Percentiles rank a stretch among this genome's conserved stretches.
These are phyloP conservation scores for Cinnamomum micranthum DNA, from an alignment of 164 flowering plant genomes.

Conservation along the genomic window DNA sequence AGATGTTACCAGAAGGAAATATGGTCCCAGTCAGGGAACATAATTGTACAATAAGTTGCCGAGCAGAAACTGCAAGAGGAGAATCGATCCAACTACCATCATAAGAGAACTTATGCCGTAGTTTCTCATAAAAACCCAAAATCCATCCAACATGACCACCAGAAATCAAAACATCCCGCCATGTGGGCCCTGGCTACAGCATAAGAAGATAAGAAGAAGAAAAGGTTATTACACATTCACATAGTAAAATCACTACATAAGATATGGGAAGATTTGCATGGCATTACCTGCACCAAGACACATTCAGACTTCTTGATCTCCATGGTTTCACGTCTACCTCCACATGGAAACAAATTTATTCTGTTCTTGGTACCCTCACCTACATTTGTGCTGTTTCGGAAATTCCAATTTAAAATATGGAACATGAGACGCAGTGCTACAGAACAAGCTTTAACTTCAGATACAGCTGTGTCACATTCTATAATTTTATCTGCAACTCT, in stretches of 20 bases:
- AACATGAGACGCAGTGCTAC: conserved; percentile 82
- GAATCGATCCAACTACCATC: conserved; percentile 81
- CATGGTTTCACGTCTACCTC: conserved; percentile 31
- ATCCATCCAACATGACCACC: conserved; percentile 87
- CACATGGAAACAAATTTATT: conserved; percentile 40
- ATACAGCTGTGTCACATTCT: conserved; percentile 46
- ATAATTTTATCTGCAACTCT: conserved; percentile 56
- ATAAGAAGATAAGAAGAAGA: conserved; percentile 8
- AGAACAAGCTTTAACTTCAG: conserved; percentile 77
- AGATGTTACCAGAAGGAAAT: conserved; percentile 71
- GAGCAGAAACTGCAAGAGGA: conserved; percentile 89
- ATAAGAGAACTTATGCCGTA: conserved; percentile 60
- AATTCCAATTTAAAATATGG: conserved; percentile 93
- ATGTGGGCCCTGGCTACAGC: conserved; percentile 78
- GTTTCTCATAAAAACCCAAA: conserved; percentile 65
- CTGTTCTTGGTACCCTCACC: conserved; percentile 31
- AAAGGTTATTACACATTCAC: not conserved
- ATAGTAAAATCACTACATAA: not conserved
- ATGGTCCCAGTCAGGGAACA: conserved; percentile 81
- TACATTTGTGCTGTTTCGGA: conserved; percentile 31
- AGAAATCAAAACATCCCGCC: conserved; percentile 69
- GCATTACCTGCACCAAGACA: conserved; percentile 70
- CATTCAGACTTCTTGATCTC: conserved; percentile 53
- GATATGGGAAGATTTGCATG: not conserved
- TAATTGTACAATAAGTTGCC: conserved; percentile 78